Conservation (phyloP, 805 yeast genomes). For the Jamesozyma jinghongensis region DNA sequence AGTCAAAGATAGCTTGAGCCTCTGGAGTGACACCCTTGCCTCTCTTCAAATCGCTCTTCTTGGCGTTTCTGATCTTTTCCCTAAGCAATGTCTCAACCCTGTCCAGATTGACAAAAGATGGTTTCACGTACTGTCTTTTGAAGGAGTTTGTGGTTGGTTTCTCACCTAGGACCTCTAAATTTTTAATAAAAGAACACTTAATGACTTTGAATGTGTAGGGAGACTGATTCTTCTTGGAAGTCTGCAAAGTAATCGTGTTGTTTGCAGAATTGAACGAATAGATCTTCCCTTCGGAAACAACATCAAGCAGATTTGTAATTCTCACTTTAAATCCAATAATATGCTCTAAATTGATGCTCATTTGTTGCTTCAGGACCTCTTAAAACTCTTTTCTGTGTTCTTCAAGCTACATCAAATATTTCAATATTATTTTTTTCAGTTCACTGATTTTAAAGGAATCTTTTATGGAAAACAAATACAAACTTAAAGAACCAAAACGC, state of each 20-base stretch:
- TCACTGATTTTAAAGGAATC: background rate
- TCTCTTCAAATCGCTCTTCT: slow-evolving; percentile 17
- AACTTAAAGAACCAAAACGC: too few relatives aligned
- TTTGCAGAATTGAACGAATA: slow-evolving; percentile 49
- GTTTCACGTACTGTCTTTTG: slow-evolving; percentile 27
- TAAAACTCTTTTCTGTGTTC: background rate
- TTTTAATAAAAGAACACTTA: slow-evolving; percentile 49
- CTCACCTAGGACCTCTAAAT: slow-evolving; percentile 38
- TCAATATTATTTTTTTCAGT: too few relatives aligned
- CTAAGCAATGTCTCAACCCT: slow-evolving; percentile 21
- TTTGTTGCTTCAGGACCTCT: slow-evolving; percentile 3
- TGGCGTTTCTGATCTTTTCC: slow-evolving; percentile 20
- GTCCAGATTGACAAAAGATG: slow-evolving; percentile 28
- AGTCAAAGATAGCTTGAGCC: slow-evolving; percentile 38
- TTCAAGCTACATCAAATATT: too few relatives aligned
- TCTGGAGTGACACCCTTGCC: slow-evolving; percentile 34
- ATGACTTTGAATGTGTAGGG: slow-evolving; percentile 39
- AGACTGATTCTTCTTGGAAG: slow-evolving; percentile 14
- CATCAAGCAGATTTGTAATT: slow-evolving; percentile 51
- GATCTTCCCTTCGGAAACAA: slow-evolving; percentile 49
- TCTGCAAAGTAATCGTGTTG: slow-evolving; percentile 28
- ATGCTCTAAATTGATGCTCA: slow-evolving; percentile 25
- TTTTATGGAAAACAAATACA: background rate
- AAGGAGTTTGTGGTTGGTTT: slow-evolving; percentile 25
- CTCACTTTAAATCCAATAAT: slow-evolving; percentile 40